phyloP scores from a whole-genome alignment of 805 yeast genomes.

The Clavispora phyllophila region DNA sequence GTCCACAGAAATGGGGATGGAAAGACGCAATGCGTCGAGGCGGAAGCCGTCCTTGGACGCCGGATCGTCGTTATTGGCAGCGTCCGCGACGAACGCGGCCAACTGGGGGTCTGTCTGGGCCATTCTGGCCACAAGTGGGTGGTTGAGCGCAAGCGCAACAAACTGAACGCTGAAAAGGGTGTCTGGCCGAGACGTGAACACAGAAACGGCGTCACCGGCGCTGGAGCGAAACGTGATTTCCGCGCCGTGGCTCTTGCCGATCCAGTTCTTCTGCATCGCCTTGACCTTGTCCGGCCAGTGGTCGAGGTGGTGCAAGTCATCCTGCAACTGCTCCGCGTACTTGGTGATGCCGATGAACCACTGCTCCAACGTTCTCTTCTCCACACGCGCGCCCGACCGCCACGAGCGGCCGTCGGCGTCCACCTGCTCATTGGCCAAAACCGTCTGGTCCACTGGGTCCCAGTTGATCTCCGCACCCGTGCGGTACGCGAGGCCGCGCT shows the following conservation, averaged over 20 bases:
- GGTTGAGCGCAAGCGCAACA: conserved; percentile 70
- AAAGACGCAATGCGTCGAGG: conserved; percentile 39
- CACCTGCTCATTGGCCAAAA: conserved; percentile 92
- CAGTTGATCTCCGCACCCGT: conserved; percentile 88
- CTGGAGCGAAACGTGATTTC: conserved; percentile 50
- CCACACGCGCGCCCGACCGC: conserved; percentile 96
- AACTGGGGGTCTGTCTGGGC: conserved; percentile 39
- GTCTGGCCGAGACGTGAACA: conserved; percentile 88
- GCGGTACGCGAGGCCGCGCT: conserved; percentile 80
- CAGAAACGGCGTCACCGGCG: conserved; percentile 30
- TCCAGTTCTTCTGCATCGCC: conserved; percentile 91
- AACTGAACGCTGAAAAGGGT: conserved; percentile 81
- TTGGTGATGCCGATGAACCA: conserved; percentile 93
- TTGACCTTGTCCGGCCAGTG: conserved; percentile 90
- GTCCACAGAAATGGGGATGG: conserved; percentile 53
- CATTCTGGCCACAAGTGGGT: conserved; percentile 48
- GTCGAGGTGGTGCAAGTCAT: conserved; percentile 56
- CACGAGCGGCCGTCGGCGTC: conserved; percentile 88
- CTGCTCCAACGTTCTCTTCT: conserved; percentile 73
- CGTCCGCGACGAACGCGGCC: conserved; percentile 41
- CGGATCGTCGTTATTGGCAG: conserved; percentile 39
- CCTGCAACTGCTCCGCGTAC: conserved; percentile 62
- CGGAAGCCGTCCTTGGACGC: conserved; percentile 50
- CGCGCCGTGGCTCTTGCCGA: conserved; percentile 82
- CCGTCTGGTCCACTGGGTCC: conserved; percentile 97